Conservation (phyloP, 1,139 yeast species). For the Hansenula sp. region DNA sequence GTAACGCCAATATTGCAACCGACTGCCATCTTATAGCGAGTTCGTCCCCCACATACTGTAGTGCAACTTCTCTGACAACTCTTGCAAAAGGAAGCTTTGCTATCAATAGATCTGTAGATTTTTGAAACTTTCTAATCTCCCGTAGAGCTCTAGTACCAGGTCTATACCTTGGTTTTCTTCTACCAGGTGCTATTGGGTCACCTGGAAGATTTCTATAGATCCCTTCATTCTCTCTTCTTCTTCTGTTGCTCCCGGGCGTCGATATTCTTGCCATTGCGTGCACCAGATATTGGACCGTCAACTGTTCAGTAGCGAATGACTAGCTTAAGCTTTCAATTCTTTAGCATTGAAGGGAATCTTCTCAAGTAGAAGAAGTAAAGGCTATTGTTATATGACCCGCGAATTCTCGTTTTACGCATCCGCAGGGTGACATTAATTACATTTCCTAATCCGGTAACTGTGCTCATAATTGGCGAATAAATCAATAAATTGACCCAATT, state of each 20-base stretch:
- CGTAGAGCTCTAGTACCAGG: slow-evolving; percentile 76
- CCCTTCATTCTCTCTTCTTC: slow-evolving; percentile 25
- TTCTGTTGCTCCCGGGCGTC: slow-evolving; percentile 1
- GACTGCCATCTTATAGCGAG: slow-evolving; percentile 84
- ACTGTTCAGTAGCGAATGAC: not conserved
- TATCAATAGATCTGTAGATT: slow-evolving; percentile 70
- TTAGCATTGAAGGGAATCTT: no score
- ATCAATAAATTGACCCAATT: not conserved
- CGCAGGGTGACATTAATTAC: slow-evolving; percentile 16
- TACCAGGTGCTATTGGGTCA: slow-evolving; percentile 35
- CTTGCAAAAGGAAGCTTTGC: slow-evolving; percentile 92
- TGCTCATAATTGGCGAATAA: not conserved
- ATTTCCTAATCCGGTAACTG: slow-evolving; percentile 9
- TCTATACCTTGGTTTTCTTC: slow-evolving; percentile 47
- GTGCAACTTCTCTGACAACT: slow-evolving; percentile 73
- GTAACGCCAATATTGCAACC: slow-evolving; percentile 81
- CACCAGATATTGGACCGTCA: not conserved
- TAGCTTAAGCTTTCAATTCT: not conserved
- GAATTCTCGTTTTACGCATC: not conserved
- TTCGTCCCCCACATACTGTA: slow-evolving; percentile 48
- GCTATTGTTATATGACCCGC: not conserved
- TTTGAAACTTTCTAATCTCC: slow-evolving; percentile 78
- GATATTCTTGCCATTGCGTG: slow-evolving; percentile 14
- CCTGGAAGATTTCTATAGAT: slow-evolving; percentile 49
- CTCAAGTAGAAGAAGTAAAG: no score